These are phyloP conservation scores for Nakazawaea siamensis DNA, from an alignment of 805 yeast species.

Conservation along the genomic window DNA sequence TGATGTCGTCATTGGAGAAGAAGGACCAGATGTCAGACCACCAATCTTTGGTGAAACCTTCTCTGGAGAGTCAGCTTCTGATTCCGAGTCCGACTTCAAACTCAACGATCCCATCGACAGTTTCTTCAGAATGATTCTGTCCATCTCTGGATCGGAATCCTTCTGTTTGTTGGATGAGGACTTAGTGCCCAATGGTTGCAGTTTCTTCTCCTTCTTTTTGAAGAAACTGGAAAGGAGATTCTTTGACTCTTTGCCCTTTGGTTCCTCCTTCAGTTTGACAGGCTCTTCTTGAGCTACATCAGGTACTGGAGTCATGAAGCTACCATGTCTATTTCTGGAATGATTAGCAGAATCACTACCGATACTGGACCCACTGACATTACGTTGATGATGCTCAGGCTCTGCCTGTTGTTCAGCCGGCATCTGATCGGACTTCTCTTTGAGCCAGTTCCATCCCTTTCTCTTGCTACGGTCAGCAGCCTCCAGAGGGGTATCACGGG, in stretches of 20 bases:
- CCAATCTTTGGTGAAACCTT: no score
- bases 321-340: slow-evolving; percentile 21
- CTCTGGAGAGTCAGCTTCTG: neutral
- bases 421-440: slow-evolving; percentile 9
- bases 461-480: slow-evolving; percentile 1
- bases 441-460: slow-evolving; percentile 12
- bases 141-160: no score
- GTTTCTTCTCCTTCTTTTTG: slow-evolving; percentile 17
- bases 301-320: slow-evolving; percentile 9
- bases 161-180: no score
- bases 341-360: slow-evolving; percentile 11
- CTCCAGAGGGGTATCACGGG: slow-evolving; percentile 6
- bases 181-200: no score
- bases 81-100: no score
- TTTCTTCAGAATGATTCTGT: no score
- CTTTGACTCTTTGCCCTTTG: slow-evolving; percentile 10
- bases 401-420: neutral
- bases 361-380: neutral
- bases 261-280: neutral
- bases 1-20: neutral
- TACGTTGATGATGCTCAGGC: neutral
- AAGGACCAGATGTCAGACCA: neutral
- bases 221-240: slow-evolving; percentile 18
- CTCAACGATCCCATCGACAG: no score
- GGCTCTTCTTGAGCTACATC: neutral